These are phyloP conservation scores for Cladosporium halotolerans DNA, from an alignment of 2,329 filamentous ascomycete genomes.

Conservation along the genomic window DNA sequence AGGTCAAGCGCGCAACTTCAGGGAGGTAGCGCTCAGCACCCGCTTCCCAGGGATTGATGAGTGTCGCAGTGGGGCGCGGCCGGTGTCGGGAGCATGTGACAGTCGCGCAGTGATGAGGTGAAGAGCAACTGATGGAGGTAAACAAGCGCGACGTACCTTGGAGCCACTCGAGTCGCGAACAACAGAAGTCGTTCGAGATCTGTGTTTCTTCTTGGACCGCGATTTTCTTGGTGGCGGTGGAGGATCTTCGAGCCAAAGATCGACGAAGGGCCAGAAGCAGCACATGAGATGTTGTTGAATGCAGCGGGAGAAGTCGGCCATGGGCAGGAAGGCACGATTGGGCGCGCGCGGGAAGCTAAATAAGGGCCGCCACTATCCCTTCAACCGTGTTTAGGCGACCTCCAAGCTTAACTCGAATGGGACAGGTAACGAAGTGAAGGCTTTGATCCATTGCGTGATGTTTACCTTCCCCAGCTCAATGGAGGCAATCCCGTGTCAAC, in stretches of 20 bases:
- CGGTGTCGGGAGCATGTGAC: background rate
- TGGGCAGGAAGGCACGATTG: background rate
- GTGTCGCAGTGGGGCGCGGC: too few species aligned
- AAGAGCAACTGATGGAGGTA: background rate
- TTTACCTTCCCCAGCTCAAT: too few species aligned
- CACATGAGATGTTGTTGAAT: conserved; percentile 10
- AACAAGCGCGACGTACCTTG: background rate
- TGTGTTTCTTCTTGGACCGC: conserved; percentile 13
- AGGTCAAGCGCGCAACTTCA: background rate
- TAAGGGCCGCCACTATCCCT: background rate
- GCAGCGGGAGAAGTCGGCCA: conserved; percentile 5
- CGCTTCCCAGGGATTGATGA: too few species aligned
- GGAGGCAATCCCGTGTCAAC: too few species aligned
- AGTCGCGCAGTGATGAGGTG: background rate
- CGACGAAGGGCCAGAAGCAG: conserved; percentile 26
- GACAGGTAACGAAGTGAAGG: too few species aligned
- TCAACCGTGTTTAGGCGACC: too few species aligned
- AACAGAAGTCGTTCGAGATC: background rate
- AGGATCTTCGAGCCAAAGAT: conserved; percentile 24
- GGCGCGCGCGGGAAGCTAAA: background rate
- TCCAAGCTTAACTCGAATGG: too few species aligned
- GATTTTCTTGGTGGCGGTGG: conserved; percentile 11
- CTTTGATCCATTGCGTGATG: too few species aligned
- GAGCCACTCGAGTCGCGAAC: background rate
- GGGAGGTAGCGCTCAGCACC: too few species aligned